Evolutionary conservation across 306 rosid species (phyloP).

Genomic region (Medicago truncatula): DNA sequence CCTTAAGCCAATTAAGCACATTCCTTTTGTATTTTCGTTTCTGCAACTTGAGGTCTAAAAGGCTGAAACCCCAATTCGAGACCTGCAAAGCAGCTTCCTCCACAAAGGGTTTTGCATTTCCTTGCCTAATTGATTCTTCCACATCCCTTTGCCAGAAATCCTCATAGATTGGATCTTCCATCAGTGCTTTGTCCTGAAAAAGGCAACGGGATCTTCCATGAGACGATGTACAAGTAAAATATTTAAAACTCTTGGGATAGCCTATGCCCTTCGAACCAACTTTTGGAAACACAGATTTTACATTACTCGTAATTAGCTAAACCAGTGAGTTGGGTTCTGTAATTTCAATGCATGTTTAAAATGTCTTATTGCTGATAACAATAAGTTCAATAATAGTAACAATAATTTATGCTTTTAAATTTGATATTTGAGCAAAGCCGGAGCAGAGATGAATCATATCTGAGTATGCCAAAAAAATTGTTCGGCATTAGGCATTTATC

Average conservation of each 20-base stretch:
- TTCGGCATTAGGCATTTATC: slow-evolving; percentile 11
- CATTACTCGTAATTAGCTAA: slow-evolving; percentile 7
- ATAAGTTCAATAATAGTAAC: neutral
- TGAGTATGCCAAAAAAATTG: slow-evolving; percentile 30
- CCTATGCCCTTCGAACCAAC: slow-evolving; percentile 23
- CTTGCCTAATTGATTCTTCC: slow-evolving; percentile 95
- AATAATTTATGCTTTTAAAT: neutral
- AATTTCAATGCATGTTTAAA: slow-evolving; percentile 9
- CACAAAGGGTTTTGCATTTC: slow-evolving; percentile 72
- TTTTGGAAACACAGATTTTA: slow-evolving; percentile 27
- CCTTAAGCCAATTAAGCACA: slow-evolving; percentile 73
- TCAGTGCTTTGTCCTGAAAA: slow-evolving; percentile 83
- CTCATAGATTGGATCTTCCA: slow-evolving; percentile 93
- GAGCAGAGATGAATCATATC: slow-evolving; percentile 28
- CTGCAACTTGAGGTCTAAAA: slow-evolving; percentile 86
- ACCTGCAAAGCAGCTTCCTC: slow-evolving; percentile 94
- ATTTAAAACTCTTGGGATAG: slow-evolving; percentile 17
- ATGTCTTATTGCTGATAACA: slow-evolving; percentile 25
- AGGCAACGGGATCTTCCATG: slow-evolving; percentile 26
- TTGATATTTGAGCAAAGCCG: neutral
- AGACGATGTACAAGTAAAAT: slow-evolving; percentile 25
- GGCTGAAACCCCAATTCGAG: slow-evolving; percentile 95
- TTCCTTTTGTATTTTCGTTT: slow-evolving; percentile 61
- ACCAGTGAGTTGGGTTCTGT: slow-evolving; percentile 17
- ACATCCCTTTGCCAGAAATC: slow-evolving; percentile 98